Evolutionary conservation across 2,329 filamentous ascomycete species (phyloP), one percentile per base, ranked within the genome.

Genomic region (Hymenoscyphus albidus): DNA sequence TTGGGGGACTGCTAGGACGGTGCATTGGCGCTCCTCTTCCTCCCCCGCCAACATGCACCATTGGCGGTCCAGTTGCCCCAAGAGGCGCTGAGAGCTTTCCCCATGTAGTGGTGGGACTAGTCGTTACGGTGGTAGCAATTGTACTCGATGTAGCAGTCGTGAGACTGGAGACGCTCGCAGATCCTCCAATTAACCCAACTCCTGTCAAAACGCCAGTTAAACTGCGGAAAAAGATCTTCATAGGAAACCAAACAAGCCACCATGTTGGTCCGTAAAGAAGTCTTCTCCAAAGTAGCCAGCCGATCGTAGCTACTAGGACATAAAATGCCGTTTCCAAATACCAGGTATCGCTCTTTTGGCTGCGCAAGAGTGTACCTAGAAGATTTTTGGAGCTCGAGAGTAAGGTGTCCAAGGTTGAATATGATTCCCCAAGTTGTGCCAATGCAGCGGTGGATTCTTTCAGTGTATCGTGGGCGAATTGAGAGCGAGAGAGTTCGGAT

Each of bases 301-400:
- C 82, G 54, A 93, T 87, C 0, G 93, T 97, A 5, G 80, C 85
- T 27, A 90, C 74, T 16, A 98, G 83, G 71, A 97, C 83, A 75
- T 93, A 96, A 70, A 98, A 88, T 1, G 93, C 87, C 44, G 91
- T 96, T 78, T 95, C 90, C 40, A 99, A 84, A 76, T 99, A 99
- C 95, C 95, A 99, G 2, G 93, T 97, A 75, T 99, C 95, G 69
- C 90, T 95, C 82, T 99, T 99, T 75, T 96, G 92, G 68, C 91
- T 95, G 67, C 87, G 86, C 58, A 98, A 80, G 57, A 99, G 81
- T 18, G 91, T 92, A 6, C 87, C 86, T 7, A 97, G 85, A 18
- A 99, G 81, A 63, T 88, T 88, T 69, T 86, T 85, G 57, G 91
- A 93, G 64, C 85, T 90, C 2, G 85, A 82, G 44, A 99, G 82